These are phyloP conservation scores for Mycena rebaudengoi DNA, from an alignment of 768 basidiomycete species.

Conservation along the genomic window DNA sequence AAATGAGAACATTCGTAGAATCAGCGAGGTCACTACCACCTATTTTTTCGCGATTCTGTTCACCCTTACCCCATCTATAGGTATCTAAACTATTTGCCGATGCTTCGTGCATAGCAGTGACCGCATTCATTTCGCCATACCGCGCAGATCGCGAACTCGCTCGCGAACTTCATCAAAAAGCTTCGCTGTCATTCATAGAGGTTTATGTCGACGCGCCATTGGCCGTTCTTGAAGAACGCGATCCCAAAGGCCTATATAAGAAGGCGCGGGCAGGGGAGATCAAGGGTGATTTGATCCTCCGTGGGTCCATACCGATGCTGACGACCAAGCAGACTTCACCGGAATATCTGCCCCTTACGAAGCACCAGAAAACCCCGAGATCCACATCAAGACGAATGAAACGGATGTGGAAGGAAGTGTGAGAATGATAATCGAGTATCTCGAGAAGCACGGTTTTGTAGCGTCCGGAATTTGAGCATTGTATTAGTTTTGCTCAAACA, in stretches of 20 bases:
- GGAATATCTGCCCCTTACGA: conserved; percentile 98
- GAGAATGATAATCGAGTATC: conserved; percentile 79
- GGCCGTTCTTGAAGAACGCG: conserved; percentile 85
- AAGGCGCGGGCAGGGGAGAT: conserved; percentile 96
- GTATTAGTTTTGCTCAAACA: too few species aligned
- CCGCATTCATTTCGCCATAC: conserved; percentile 99
- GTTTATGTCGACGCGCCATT: conserved; percentile 96
- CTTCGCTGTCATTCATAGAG: conserved; percentile 86
- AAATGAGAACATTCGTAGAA: conserved; percentile 95
- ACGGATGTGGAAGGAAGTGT: conserved; percentile 82
- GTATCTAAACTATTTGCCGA: conserved; percentile 95
- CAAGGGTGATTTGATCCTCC: conserved; percentile 66
- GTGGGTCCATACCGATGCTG: neutral
- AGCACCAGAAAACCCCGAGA: conserved; percentile 82
- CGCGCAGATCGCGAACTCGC: conserved; percentile 84
- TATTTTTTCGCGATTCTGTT: conserved; percentile 3
- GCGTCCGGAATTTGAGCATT: conserved; percentile 26
- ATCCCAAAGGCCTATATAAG: conserved; percentile 98
- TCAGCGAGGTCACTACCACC: conserved; percentile 89
- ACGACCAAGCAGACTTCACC: conserved; percentile 80
- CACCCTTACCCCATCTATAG: conserved; percentile 47
- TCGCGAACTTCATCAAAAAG: conserved; percentile 80
- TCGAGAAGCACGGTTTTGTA: conserved; percentile 71
- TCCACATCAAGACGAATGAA: conserved; percentile 91
- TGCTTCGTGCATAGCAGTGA: conserved; percentile 84